Evolutionary conservation across 163 green algal species (phyloP), one percentile per base, ranked within the genome.

Genomic region (Scenedesmus sp.): DNA sequence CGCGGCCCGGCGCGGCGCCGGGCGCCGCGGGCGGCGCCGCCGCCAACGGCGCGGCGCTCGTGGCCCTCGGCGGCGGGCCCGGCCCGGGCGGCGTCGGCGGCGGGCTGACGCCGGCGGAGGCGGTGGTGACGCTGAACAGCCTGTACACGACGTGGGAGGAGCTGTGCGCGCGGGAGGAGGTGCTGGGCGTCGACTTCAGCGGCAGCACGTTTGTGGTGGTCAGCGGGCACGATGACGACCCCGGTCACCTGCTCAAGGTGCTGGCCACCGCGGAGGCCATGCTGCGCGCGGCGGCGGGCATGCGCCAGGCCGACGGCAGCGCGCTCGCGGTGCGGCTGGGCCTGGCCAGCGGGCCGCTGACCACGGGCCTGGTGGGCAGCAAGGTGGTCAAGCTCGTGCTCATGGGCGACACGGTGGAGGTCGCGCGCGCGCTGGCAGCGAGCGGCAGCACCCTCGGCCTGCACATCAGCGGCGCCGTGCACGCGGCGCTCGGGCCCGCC

Each of bases 181-280:
- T 70, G 7, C 50, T 83, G 13, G 65, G 76, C 2, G 83, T 88
- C 7, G 84, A 88, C 70, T 84, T 87, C 45, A 84, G 62, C 1
- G 84, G 84, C 39, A 76, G 81, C 51, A 78, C 81, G 24, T 89
- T 86, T 75, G 78, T 89, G 76, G 84, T 77, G 13, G 84, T 89
- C 11, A 86, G 77, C 28, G 84, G 84, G 2, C 84, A 89, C 51
- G 84, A 89, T 65, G 81, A 84, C 42, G 79, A 81, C 1, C 15
- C 42, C 3, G 63, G 78, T 28, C 84, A 89, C 50, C 33, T 83
- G 47, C 28, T 62, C n/a, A 65, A 65, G 39, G 77, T 89, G 31
- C 56, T 89, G 31, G 11, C 9, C 17, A 36, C 60, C 29, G 74
- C 74, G 28, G 31, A 75, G 7, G 63, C n/a, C 17, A 81, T 81